Evolutionary conservation across 2,329 filamentous ascomycete genomes (phyloP).

Genomic region (Aspergillus tanneri): DNA sequence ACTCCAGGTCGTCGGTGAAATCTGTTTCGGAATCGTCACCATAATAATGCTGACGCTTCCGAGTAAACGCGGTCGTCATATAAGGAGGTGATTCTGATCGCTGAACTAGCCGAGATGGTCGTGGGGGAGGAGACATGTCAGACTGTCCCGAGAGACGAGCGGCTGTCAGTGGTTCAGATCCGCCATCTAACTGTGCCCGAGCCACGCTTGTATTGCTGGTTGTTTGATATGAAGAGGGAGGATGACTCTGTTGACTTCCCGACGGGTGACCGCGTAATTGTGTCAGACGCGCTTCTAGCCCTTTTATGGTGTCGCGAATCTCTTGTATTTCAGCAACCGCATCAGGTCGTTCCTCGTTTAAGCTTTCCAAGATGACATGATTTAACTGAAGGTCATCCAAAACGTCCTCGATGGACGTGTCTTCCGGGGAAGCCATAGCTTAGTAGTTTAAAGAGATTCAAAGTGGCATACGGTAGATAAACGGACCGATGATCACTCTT

Average conservation of each 20-base stretch:
- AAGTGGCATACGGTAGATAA: background rate
- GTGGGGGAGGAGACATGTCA: slow-evolving; percentile 8
- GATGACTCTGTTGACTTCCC: slow-evolving; percentile 1
- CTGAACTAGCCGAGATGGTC: background rate
- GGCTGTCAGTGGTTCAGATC: background rate
- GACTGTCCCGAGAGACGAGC: slow-evolving; percentile 7
- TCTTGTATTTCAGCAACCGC: slow-evolving; percentile 28
- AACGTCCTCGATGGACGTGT: slow-evolving; percentile 26
- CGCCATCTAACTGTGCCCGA: slow-evolving; percentile 20
- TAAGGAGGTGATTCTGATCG: slow-evolving; percentile 3
- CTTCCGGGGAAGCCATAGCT: slow-evolving; percentile 14
- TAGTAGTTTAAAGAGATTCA: background rate
- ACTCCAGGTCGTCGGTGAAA: slow-evolving; percentile 11
- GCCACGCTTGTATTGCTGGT: background rate
- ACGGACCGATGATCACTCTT: background rate
- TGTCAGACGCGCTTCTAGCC: slow-evolving; percentile 26
- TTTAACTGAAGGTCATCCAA: slow-evolving; percentile 35
- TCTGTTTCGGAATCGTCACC: slow-evolving; percentile 8
- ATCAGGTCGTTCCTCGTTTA: slow-evolving; percentile 26
- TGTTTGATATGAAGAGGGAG: background rate
- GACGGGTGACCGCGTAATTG: slow-evolving; percentile 19
- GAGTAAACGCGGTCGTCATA: slow-evolving; percentile 4
- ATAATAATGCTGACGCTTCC: slow-evolving; percentile 18
- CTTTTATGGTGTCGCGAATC: slow-evolving; percentile 25
- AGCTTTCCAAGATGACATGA: slow-evolving; percentile 31